Conservation (phyloP, 352 stramenopile species). For the Pythium dissotocum region DNA sequence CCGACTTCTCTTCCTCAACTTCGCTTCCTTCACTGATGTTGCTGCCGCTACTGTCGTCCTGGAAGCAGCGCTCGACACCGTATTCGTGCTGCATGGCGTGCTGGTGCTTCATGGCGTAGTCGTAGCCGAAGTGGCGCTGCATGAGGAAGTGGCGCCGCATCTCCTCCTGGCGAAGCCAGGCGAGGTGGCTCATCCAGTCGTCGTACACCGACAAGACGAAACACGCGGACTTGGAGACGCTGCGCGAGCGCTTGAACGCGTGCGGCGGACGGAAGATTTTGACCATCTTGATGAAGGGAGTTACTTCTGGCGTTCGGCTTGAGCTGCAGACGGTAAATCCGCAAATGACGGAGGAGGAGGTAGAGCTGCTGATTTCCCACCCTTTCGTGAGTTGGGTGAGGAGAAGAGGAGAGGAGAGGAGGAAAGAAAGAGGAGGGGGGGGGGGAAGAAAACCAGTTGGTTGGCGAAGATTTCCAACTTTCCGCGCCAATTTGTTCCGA, state of each 20-base stretch:
- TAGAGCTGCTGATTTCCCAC: background rate
- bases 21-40: background rate
- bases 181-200: background rate
- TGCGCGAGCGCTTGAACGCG: conserved; percentile 9
- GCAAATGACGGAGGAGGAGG: background rate
- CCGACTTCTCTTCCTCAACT: background rate
- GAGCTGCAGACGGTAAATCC: background rate
- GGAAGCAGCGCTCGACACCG: background rate
- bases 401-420: background rate
- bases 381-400: background rate
- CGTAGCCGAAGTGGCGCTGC: background rate
- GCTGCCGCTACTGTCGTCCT: background rate
- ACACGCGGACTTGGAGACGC: background rate
- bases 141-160: background rate
- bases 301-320: background rate
- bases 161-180: background rate
- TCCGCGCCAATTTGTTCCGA: background rate
- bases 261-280: conserved; percentile 18
- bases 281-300: conserved; percentile 18
- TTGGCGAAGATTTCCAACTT: conserved; percentile 1
- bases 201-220: background rate
- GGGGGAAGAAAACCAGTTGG: conserved; percentile 2
- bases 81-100: background rate
- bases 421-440: background rate
- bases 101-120: background rate